These are phyloP conservation scores for Ophiostoma himal-ulmi DNA, from an alignment of 2,329 filamentous ascomycete genomes.

Conservation along the genomic window DNA sequence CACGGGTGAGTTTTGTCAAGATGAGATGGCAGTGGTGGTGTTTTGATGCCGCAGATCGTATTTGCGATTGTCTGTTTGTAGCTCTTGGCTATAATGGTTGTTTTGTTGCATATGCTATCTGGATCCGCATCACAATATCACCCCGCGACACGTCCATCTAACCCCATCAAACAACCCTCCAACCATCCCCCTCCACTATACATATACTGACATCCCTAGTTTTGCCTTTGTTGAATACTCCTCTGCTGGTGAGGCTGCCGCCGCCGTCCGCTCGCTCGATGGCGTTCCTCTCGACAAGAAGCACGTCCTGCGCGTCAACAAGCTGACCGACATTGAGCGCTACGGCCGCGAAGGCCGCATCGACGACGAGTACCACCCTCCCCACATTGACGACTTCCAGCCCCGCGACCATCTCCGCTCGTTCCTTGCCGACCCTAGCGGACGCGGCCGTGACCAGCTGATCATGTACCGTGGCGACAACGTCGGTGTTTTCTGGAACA, in stretches of 20 bases:
- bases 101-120: no score
- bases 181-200: neutral
- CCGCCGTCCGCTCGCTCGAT: constrained; percentile 84
- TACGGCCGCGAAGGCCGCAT: constrained; percentile 91
- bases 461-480: constrained; percentile 88
- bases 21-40: neutral
- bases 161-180: neutral
- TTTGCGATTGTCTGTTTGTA: neutral
- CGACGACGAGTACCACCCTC: constrained; percentile 81
- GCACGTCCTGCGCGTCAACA: constrained; percentile 93
- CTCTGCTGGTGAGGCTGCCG: constrained; percentile 79
- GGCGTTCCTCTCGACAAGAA: constrained; percentile 88
- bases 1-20: constrained; percentile 58
- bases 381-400: constrained; percentile 74
- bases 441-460: constrained; percentile 87
- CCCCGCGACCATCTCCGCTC: constrained; percentile 93
- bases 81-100: neutral
- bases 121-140: neutral
- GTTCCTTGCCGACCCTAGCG: constrained; percentile 76
- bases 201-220: constrained; percentile 41
- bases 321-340: constrained; percentile 94
- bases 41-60: neutral
- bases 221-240: constrained; percentile 98
- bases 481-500: constrained; percentile 97
- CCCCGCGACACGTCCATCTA: neutral